phyloP scores from a whole-genome alignment of 1,139 yeast genomes.

The Yamadazyma membranifaciens region DNA sequence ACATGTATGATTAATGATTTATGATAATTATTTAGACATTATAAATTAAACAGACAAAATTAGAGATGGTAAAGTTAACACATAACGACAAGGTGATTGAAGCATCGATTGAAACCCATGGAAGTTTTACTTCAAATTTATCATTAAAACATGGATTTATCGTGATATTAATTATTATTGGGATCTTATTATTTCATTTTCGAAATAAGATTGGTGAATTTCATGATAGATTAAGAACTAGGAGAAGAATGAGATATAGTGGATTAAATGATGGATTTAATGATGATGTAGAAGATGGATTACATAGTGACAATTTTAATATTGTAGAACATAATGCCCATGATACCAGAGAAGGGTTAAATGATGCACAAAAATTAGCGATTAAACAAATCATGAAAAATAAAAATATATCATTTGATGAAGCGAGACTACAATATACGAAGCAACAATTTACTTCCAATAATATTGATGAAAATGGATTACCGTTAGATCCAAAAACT shows the following conservation, averaged over 20 bases:
- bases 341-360: conserved; percentile 64
- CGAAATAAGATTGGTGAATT: conserved; percentile 23
- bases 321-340: conserved; percentile 42
- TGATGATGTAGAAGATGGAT: conserved; percentile 64
- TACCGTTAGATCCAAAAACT: conserved; percentile 40
- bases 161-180: conserved; percentile 13
- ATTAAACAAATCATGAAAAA: conserved; percentile 56
- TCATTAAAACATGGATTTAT: conserved; percentile 14
- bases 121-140: conserved; percentile 8
- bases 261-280: conserved; percentile 39
- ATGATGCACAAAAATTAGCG: conserved; percentile 49
- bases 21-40: too few species aligned
- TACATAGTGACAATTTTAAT: conserved; percentile 60
- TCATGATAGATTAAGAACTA: conserved; percentile 25
- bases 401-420: conserved; percentile 56
- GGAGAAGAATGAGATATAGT: conserved; percentile 22
- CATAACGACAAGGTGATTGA: conserved; percentile 8
- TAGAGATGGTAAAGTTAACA: conserved; percentile 9
- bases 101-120: conserved; percentile 9
- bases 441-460: conserved; percentile 46
- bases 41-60: background rate
- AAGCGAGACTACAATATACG: conserved; percentile 61
- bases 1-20: too few species aligned
- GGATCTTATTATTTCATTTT: conserved; percentile 22
- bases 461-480: conserved; percentile 47